These are phyloP conservation scores for Psilocybe azurescens DNA, from an alignment of 768 basidiomycete genomes.

Conservation along the genomic window DNA sequence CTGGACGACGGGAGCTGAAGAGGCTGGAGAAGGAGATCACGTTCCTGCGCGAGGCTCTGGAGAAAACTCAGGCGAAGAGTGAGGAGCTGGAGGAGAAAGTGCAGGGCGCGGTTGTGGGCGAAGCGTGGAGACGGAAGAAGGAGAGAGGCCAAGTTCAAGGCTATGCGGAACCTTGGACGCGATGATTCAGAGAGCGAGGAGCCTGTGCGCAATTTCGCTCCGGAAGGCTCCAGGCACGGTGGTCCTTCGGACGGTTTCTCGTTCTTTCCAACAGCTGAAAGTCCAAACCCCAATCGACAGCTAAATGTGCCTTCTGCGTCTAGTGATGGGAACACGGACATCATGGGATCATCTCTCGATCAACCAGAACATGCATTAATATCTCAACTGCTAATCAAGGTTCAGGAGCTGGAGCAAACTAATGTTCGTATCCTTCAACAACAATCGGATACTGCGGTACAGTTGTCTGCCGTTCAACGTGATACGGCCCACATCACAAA, in stretches of 20 bases:
- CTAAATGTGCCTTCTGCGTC: neutral
- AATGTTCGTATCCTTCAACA: conserved; percentile 70
- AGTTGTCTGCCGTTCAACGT: conserved; percentile 71
- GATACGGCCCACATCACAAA: conserved; percentile 74
- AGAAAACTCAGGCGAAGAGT: conserved; percentile 72
- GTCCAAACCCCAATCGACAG: conserved; percentile 16
- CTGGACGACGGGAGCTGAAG: conserved; percentile 71
- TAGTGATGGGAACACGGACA: neutral
- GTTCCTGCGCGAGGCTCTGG: conserved; percentile 73
- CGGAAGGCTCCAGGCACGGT: conserved; percentile 50
- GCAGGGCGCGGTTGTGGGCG: conserved; percentile 47
- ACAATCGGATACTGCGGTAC: conserved; percentile 63
- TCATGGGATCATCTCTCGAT: conserved; percentile 25
- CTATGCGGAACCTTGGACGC: conserved; percentile 48
- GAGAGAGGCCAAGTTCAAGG: conserved; percentile 58
- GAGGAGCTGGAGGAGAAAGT: conserved; percentile 75
- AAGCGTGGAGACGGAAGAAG: conserved; percentile 50
- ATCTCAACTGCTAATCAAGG: conserved; percentile 74
- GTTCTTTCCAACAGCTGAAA: conserved; percentile 32
- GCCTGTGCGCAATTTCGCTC: conserved; percentile 62
- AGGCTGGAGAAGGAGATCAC: conserved; percentile 84
- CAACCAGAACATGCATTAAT: conserved; percentile 62
- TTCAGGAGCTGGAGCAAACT: conserved; percentile 76
- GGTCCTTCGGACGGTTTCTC: conserved; percentile 34
- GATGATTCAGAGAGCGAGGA: conserved; percentile 33